Conservation (phyloP, 257 asterid species). For the Asclepias syriaca region DNA sequence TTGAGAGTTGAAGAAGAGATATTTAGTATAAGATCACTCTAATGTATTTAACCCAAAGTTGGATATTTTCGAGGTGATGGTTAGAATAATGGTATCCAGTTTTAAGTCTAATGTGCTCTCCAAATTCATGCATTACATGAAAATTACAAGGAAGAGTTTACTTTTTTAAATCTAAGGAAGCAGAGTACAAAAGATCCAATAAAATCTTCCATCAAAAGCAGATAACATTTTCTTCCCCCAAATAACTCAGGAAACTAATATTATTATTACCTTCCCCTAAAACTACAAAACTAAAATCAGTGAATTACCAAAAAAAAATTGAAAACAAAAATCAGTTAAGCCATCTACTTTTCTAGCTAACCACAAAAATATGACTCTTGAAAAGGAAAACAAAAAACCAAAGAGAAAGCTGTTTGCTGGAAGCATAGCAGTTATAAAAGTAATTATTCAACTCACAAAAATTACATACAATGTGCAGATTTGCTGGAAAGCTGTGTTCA, state of each 20-base stretch:
- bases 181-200: neutral
- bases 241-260: neutral
- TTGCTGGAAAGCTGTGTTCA: neutral
- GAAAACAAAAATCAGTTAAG: neutral
- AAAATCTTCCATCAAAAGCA: neutral
- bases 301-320: too few species aligned
- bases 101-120: neutral
- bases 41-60: neutral
- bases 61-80: neutral
- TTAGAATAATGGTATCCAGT: neutral
- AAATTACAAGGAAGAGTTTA: neutral
- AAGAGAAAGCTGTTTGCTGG: neutral
- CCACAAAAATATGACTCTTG: neutral
- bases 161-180: neutral
- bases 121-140: neutral
- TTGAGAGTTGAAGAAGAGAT: neutral
- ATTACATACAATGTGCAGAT: too few species aligned
- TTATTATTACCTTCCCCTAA: neutral
- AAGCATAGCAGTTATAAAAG: neutral
- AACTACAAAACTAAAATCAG: neutral
- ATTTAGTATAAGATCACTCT: neutral
- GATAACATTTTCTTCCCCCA: neutral
- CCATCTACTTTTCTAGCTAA: neutral
- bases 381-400: neutral
- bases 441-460: neutral